Evolutionary conservation across 805 yeast genomes (phyloP).

Genomic region (Lachancea quebecensis): DNA sequence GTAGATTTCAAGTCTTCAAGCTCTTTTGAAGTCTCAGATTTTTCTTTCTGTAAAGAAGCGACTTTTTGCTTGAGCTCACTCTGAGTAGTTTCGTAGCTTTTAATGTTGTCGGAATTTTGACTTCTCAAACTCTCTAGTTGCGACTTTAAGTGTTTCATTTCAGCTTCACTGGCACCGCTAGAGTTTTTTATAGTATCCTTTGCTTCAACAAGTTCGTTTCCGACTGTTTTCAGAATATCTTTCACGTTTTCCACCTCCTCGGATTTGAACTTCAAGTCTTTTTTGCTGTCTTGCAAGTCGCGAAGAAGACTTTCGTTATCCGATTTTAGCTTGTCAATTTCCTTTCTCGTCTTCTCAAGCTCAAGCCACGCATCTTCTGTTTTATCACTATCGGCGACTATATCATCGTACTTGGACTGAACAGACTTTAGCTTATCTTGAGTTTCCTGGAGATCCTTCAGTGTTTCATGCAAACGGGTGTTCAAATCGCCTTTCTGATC

Average conservation of each 20-base stretch:
- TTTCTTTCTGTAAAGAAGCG: conserved; percentile 5
- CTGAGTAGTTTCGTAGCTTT: conserved; percentile 9
- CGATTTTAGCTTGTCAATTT: conserved; percentile 3
- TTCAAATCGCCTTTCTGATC: background rate
- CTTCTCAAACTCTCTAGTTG: conserved; percentile 24
- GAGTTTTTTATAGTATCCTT: conserved; percentile 47
- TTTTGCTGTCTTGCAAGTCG: conserved; percentile 18
- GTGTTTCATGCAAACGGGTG: background rate
- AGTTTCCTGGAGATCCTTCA: background rate
- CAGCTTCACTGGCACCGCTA: conserved; percentile 10
- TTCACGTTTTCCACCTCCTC: conserved; percentile 65
- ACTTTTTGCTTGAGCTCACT: conserved; percentile 8
- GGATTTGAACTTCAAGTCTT: conserved; percentile 35
- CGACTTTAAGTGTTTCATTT: conserved; percentile 18
- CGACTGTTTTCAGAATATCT: conserved; percentile 72
- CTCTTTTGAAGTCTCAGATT: conserved; percentile 14
- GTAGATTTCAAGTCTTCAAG: conserved; percentile 18
- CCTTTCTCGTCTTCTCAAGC: conserved; percentile 3
- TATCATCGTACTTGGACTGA: background rate
- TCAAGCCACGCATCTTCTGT: background rate
- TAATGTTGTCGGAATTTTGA: conserved; percentile 33
- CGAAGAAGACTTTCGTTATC: background rate
- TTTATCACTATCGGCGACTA: background rate
- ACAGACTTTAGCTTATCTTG: background rate
- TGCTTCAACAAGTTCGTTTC: conserved; percentile 70